A percentile compares a stretch with the other conserved stretches of the same genome.
Conservation (phyloP, 148 eudicot species). For the Dianthus caryophyllus region DNA sequence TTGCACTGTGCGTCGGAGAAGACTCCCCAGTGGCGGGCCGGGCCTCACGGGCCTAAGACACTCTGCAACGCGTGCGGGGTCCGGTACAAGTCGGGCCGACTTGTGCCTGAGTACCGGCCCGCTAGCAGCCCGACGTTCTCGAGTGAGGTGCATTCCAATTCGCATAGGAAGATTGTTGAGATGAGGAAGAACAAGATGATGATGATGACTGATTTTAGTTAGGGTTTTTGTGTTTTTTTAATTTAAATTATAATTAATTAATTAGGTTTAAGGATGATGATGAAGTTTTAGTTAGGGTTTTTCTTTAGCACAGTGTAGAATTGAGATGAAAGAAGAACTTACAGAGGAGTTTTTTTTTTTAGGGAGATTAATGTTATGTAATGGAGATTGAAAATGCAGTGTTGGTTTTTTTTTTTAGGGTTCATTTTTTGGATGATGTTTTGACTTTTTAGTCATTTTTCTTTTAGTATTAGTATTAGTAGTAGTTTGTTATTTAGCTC, state of each 20-base stretch:
- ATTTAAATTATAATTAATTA: too few species aligned
- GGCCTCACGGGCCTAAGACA: slow-evolving; percentile 81
- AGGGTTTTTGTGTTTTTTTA: too few species aligned
- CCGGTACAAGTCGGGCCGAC: slow-evolving; percentile 81
- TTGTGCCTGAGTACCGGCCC: slow-evolving; percentile 80
- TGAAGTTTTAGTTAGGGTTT: background rate
- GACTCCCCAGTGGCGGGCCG: slow-evolving; percentile 94
- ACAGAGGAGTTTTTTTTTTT: background rate
- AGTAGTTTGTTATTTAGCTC: too few species aligned
- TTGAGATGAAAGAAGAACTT: background rate
- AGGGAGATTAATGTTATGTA: slow-evolving; percentile 12
- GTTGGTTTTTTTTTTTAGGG: too few species aligned
- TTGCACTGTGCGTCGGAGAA: slow-evolving; percentile 65
- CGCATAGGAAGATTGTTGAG: slow-evolving; percentile 76
- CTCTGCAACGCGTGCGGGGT: slow-evolving; percentile 93
- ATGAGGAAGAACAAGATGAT: slow-evolving; percentile 69
- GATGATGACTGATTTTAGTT: background rate
- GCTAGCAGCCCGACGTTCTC: slow-evolving; percentile 87
- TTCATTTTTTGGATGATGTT: too few species aligned
- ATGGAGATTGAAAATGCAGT: slow-evolving; percentile 21
- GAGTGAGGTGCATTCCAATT: slow-evolving; percentile 63
- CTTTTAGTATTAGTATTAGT: too few species aligned
- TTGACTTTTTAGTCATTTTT: too few species aligned
- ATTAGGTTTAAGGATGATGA: background rate
- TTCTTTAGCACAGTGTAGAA: slow-evolving; percentile 28